Conservation (phyloP, 805 yeast genomes). For the Teunomyces kruisii region DNA sequence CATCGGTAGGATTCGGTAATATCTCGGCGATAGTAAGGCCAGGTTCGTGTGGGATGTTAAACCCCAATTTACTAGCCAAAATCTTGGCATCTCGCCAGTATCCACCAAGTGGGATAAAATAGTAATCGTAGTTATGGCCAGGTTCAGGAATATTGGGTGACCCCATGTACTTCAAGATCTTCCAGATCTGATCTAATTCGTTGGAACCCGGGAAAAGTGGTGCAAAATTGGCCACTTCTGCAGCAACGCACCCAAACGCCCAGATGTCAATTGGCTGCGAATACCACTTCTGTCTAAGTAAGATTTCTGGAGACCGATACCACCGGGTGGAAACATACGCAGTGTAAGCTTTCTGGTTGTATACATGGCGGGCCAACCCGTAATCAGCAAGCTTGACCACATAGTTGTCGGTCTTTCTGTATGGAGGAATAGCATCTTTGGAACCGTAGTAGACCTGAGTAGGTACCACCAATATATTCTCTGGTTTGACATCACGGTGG, state of each 20-base stretch:
- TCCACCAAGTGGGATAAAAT: conserved; percentile 59
- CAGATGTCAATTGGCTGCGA: conserved; percentile 76
- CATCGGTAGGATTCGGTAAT: conserved; percentile 44
- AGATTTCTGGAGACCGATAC: conserved; percentile 83
- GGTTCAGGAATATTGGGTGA: conserved; percentile 51
- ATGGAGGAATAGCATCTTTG: conserved; percentile 37
- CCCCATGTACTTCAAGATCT: conserved; percentile 68
- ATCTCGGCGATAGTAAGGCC: conserved; percentile 51
- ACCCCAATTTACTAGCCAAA: conserved; percentile 54
- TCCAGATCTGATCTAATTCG: conserved; percentile 77
- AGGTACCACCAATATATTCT: conserved; percentile 75
- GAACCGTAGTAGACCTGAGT: conserved; percentile 53
- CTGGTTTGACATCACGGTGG: conserved; percentile 94
- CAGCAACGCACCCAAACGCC: conserved; percentile 83
- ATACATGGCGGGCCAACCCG: conserved; percentile 67
- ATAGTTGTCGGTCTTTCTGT: conserved; percentile 45
- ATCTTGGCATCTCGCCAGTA: conserved; percentile 64
- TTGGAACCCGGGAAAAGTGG: conserved; percentile 85
- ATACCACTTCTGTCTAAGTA: conserved; percentile 61
- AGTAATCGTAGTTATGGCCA: conserved; percentile 11
- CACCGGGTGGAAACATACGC: conserved; percentile 82
- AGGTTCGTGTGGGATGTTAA: conserved; percentile 53
- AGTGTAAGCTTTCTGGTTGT: conserved; percentile 58
- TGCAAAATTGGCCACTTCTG: conserved; percentile 65
- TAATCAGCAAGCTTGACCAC: conserved; percentile 77